phyloP scores from a whole-genome alignment of 2,329 filamentous ascomycete species.

The Tolypocladium guangdongense region DNA sequence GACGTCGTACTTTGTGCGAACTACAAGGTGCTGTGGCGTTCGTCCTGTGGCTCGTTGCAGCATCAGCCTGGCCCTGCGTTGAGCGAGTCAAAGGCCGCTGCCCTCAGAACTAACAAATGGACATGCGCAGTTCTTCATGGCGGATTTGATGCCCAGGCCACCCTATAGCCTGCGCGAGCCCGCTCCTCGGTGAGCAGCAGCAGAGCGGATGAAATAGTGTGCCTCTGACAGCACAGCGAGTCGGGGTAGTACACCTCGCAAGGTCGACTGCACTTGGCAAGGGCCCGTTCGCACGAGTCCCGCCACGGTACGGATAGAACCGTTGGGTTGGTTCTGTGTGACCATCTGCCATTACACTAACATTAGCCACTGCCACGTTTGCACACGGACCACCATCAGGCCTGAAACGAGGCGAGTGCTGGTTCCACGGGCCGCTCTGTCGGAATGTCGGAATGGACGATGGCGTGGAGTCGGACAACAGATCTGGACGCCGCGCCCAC shows the following conservation, averaged over 20 bases:
- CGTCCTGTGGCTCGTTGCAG: neutral
- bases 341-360: neutral
- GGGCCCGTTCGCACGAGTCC: neutral
- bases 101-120: neutral
- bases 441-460: neutral
- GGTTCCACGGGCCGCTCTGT: constrained; percentile 3
- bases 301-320: neutral
- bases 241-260: constrained; percentile 14
- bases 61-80: neutral
- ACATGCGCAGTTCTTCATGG: neutral
- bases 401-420: neutral
- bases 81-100: neutral
- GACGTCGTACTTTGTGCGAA: neutral
- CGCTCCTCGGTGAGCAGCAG: neutral
- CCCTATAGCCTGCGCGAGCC: neutral
- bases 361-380: neutral
- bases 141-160: neutral
- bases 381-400: constrained; percentile 1
- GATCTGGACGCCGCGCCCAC: neutral
- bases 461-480: neutral
- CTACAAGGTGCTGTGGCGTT: neutral
- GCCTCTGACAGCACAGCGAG: constrained; percentile 3
- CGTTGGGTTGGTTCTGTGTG: constrained; percentile 2
- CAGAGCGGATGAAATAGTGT: neutral
- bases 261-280: constrained; percentile 23